These are phyloP conservation scores for Cetraspora pellucida DNA, from an alignment of 192 early-diverging fungal species.

Conservation along the genomic window DNA sequence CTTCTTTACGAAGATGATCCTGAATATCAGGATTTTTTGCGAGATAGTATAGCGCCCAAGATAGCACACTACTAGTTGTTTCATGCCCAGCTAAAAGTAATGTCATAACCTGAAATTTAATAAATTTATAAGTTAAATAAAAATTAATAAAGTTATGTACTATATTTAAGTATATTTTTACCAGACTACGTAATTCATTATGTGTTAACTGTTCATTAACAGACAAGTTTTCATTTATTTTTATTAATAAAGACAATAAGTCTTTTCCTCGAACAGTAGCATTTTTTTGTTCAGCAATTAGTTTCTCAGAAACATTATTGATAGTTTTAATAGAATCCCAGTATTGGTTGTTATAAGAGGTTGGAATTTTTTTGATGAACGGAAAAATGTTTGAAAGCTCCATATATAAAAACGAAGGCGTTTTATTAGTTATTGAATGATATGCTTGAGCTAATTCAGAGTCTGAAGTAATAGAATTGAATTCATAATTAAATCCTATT, in stretches of 20 bases:
- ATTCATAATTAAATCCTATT: conserved; percentile 52
- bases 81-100: too few relatives aligned
- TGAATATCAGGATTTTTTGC: conserved; percentile 50
- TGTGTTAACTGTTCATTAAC: conserved; percentile 43
- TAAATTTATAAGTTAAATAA: not conserved
- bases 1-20: conserved; percentile 49
- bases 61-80: conserved; percentile 45
- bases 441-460: conserved; percentile 54
- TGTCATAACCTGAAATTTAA: conserved; percentile 12
- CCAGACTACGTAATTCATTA: conserved; percentile 48
- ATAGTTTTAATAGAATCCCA: conserved; percentile 35
- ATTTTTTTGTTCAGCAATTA: conserved; percentile 44
- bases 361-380: conserved; percentile 32
- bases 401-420: not conserved
- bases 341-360: conserved; percentile 22
- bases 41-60: conserved; percentile 55
- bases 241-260: conserved; percentile 49
- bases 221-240: conserved; percentile 44
- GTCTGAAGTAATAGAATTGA: conserved; percentile 43
- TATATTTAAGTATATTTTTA: not conserved
- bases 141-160: not conserved
- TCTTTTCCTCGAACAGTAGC: conserved; percentile 40
- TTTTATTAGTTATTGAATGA: too few relatives aligned
- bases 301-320: conserved; percentile 37
- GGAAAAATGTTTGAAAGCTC: conserved; percentile 36